A percentile compares a stretch with the other conserved stretches of the same genome.
These are phyloP conservation scores for Dictyostelium firmibasis DNA, from an alignment of 78 protist genomes.

Conservation along the genomic window DNA sequence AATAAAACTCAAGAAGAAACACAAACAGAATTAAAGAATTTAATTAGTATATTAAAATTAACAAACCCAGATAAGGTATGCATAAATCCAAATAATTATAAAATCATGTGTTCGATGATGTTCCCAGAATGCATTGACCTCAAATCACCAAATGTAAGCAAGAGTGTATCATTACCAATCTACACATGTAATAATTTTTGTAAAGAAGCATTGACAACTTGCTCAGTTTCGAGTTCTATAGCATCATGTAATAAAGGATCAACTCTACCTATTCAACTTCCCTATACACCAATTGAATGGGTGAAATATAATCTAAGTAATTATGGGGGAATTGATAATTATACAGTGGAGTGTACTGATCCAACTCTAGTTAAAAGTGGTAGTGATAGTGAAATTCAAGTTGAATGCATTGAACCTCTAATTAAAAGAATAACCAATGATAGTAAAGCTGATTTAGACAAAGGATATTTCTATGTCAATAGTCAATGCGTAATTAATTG, in stretches of 20 bases:
- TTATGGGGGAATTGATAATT: neutral
- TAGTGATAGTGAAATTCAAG: neutral
- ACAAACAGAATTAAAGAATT: neutral
- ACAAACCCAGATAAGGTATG: neutral
- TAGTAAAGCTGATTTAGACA: neutral
- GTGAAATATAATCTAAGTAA: neutral
- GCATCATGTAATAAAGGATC: neutral
- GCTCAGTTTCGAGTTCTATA: neutral
- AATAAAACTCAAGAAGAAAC: neutral
- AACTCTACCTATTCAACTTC: neutral
- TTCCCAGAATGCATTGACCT: conserved; percentile 25
- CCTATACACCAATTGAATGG: neutral
- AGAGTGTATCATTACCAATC: neutral
- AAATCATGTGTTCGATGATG: neutral
- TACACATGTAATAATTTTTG: conserved; percentile 29
- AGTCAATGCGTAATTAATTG: conserved; percentile 23
- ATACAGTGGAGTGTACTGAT: neutral
- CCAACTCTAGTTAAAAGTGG: neutral
- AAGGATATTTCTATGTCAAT: neutral
- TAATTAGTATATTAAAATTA: neutral
- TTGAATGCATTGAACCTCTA: neutral
- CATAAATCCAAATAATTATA: neutral
- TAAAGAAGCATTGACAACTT: neutral
- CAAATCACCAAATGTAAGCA: neutral
- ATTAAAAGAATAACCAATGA: neutral